Conservation (phyloP, 768 basidiomycete species). For the Leccinum fibrillosum region DNA sequence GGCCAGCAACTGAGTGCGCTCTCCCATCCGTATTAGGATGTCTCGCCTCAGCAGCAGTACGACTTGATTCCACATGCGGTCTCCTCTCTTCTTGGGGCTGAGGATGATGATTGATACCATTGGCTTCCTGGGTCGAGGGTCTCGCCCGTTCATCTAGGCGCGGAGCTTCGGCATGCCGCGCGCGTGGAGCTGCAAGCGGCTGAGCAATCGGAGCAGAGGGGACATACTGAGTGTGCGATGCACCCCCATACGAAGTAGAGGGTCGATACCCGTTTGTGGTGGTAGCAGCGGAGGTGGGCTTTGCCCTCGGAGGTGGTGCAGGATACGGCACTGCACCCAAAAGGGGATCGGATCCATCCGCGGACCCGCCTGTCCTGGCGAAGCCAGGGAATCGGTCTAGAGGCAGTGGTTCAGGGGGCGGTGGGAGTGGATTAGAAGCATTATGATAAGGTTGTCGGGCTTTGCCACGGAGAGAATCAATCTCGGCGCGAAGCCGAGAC, state of each 20-base stretch:
- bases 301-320: slow-evolving; percentile 23
- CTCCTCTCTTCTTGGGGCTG: slow-evolving; percentile 16
- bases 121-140: slow-evolving; percentile 13
- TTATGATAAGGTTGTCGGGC: slow-evolving; percentile 30
- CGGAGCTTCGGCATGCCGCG: slow-evolving; percentile 21
- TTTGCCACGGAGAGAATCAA: slow-evolving; percentile 35
- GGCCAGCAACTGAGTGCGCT: slow-evolving; percentile 32
- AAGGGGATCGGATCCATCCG: slow-evolving; percentile 19
- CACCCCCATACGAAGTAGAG: slow-evolving; percentile 4
- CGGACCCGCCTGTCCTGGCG: slow-evolving; percentile 30
- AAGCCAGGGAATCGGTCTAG: slow-evolving; percentile 43
- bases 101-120: slow-evolving; percentile 5
- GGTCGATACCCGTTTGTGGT: slow-evolving; percentile 15
- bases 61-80: slow-evolving; percentile 10
- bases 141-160: slow-evolving; percentile 22
- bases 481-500: slow-evolving; percentile 34
- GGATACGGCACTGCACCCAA: slow-evolving; percentile 25
- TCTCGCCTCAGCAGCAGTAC: slow-evolving; percentile 7
- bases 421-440: slow-evolving; percentile 49
- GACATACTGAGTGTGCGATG: slow-evolving; percentile 14
- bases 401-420: slow-evolving; percentile 53
- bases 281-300: slow-evolving; percentile 3
- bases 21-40: slow-evolving; percentile 15
- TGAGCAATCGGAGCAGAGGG: slow-evolving; percentile 14
- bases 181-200: slow-evolving; percentile 17